These are phyloP conservation scores for Rhodosporidiobolus sp. DNA, from an alignment of 768 basidiomycete genomes.

Conservation along the genomic window DNA sequence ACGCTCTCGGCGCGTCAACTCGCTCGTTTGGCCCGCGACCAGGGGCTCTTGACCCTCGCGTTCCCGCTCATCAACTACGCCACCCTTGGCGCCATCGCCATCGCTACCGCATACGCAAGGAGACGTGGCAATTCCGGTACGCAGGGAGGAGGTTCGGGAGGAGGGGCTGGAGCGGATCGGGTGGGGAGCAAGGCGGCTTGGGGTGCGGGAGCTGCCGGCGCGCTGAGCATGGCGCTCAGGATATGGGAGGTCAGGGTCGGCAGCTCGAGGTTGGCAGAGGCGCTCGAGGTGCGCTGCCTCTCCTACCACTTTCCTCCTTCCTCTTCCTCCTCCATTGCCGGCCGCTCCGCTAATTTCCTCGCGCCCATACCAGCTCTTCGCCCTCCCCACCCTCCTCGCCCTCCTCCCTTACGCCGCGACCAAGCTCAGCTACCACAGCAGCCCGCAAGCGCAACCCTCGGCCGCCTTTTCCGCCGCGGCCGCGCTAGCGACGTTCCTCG, in stretches of 20 bases:
- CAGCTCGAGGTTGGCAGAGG: constrained; percentile 6
- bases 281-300: constrained; percentile 19
- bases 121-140: neutral
- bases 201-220: constrained; percentile 1
- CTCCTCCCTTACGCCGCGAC: neutral
- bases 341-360: neutral
- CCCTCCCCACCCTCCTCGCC: constrained; percentile 18
- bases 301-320: too few relatives aligned
- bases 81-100: neutral
- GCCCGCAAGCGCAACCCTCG: neutral
- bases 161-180: neutral
- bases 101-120: neutral
- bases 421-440: neutral
- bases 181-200: neutral
- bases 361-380: constrained; percentile 5
- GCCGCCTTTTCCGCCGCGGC: neutral
- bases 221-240: constrained; percentile 5
- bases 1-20: constrained; percentile 5
- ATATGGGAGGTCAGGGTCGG: constrained; percentile 9
- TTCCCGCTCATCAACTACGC: constrained; percentile 11
- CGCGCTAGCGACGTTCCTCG: constrained; percentile 1
- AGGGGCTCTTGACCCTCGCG: neutral
- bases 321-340: neutral
- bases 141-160: neutral
- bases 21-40: constrained; percentile 8